A percentile compares a stretch with the other conserved stretches of the same genome.
Evolutionary conservation across 225 moss, liverwort and hornwort genomes (phyloP).

Genomic region (Polytrichum commune): DNA sequence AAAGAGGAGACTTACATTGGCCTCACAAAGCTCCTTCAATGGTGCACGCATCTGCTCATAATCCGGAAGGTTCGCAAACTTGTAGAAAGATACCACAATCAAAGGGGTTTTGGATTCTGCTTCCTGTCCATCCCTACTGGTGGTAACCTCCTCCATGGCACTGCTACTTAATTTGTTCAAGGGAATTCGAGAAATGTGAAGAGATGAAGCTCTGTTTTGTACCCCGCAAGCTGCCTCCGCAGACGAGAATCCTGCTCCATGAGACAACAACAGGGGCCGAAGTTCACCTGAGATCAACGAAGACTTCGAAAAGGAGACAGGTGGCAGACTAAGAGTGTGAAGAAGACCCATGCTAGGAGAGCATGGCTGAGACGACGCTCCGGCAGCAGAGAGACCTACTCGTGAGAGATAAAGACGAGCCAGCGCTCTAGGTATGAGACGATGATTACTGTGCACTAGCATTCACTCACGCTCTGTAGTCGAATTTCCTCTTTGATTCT

Average conservation of each 20-base stretch:
- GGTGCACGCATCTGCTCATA: conserved; percentile 61
- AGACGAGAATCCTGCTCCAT: conserved; percentile 10
- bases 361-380: too few species aligned
- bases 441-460: background rate
- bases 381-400: background rate
- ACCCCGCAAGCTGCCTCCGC: background rate
- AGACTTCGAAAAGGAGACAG: background rate
- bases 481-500: background rate
- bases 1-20: conserved; percentile 53
- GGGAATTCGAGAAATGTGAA: conserved; percentile 12
- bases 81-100: conserved; percentile 84
- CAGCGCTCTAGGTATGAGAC: conserved; percentile 1
- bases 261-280: conserved; percentile 1
- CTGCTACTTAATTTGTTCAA: background rate
- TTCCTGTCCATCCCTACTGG: conserved; percentile 10
- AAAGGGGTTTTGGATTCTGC: conserved; percentile 22
- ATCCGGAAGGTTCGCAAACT: conserved; percentile 73
- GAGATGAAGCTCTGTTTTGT: conserved; percentile 6
- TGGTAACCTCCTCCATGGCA: conserved; percentile 9
- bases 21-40: conserved; percentile 76
- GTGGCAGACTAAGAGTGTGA: conserved; percentile 10
- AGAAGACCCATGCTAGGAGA: background rate
- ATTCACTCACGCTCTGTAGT: background rate
- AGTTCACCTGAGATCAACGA: background rate
- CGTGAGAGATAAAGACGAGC: background rate